Percentiles rank a stretch among this genome's conserved stretches.
phyloP scores from a whole-genome alignment of 331 rosid genomes.

The Quercus phellos region DNA sequence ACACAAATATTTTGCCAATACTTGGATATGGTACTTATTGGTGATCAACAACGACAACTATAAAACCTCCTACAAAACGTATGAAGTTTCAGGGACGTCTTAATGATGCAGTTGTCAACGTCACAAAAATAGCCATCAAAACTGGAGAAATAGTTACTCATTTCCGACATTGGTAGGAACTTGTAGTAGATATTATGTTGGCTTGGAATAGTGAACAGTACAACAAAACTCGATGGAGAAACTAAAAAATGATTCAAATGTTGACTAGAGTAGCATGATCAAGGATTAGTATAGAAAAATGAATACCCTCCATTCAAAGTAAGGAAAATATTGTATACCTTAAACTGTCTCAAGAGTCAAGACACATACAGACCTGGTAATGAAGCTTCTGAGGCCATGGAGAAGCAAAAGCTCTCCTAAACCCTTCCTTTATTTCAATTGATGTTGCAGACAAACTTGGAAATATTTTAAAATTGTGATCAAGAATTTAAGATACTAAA shows the following conservation, averaged over 20 bases:
- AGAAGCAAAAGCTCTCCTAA: conserved; percentile 72
- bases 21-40: too few relatives aligned
- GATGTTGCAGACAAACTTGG: conserved; percentile 63
- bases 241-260: neutral
- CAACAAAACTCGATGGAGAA: neutral
- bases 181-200: too few relatives aligned
- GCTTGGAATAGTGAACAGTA: too few relatives aligned
- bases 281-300: neutral
- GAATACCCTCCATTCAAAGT: neutral
- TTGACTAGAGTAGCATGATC: neutral
- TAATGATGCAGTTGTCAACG: too few relatives aligned
- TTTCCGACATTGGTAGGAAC: too few relatives aligned
- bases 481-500: neutral
- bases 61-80: too few relatives aligned
- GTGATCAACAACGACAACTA: too few relatives aligned
- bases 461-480: neutral
- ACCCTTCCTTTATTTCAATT: conserved; percentile 75
- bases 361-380: conserved; percentile 52
- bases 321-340: neutral
- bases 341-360: neutral
- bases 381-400: conserved; percentile 84
- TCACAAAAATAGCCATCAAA: too few relatives aligned
- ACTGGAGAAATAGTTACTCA: too few relatives aligned
- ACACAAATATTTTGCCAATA: too few relatives aligned
- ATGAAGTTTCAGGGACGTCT: too few relatives aligned